These are phyloP conservation scores for Mycena metata DNA, from an alignment of 768 basidiomycete genomes.

Conservation along the genomic window DNA sequence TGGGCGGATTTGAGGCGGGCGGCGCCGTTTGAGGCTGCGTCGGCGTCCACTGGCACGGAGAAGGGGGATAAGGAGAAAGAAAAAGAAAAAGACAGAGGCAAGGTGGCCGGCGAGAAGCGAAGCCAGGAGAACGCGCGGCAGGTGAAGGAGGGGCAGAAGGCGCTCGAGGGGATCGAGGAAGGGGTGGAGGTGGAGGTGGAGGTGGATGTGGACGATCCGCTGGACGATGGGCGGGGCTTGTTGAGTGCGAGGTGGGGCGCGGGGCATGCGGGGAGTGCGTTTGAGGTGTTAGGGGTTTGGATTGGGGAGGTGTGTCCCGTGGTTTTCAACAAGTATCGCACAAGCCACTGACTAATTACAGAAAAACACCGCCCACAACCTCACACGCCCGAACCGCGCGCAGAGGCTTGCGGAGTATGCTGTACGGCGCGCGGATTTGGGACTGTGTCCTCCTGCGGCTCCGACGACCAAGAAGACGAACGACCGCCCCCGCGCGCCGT, in stretches of 20 bases:
- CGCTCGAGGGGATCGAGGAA: slow-evolving; percentile 44
- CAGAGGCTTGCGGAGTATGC: too few species aligned
- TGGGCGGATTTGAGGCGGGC: slow-evolving; percentile 23
- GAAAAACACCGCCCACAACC: slow-evolving; percentile 56
- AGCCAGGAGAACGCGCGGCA: slow-evolving; percentile 45
- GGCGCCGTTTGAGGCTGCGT: slow-evolving; percentile 41
- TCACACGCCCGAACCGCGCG: too few species aligned
- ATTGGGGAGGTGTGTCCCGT: slow-evolving; percentile 67
- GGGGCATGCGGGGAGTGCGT: slow-evolving; percentile 81
- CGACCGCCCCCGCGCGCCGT: too few species aligned
- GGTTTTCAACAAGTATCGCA: too few species aligned
- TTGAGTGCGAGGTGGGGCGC: slow-evolving; percentile 84
- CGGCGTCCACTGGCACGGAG: slow-evolving; percentile 17
- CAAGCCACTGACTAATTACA: slow-evolving; percentile 49
- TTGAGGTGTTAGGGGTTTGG: slow-evolving; percentile 76
- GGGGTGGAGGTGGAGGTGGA: neutral
- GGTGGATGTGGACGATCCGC: slow-evolving; percentile 49
- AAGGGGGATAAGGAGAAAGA: too few species aligned
- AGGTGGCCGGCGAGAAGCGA: slow-evolving; percentile 33
- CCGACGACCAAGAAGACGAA: too few species aligned
- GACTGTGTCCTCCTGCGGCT: too few species aligned
- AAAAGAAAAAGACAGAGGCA: slow-evolving; percentile 38
- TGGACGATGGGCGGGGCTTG: slow-evolving; percentile 72
- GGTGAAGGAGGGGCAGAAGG: neutral
- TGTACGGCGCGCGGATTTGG: too few species aligned